phyloP scores from a whole-genome alignment of 2,329 filamentous ascomycete species.

The Talaromyces rugulosus region DNA sequence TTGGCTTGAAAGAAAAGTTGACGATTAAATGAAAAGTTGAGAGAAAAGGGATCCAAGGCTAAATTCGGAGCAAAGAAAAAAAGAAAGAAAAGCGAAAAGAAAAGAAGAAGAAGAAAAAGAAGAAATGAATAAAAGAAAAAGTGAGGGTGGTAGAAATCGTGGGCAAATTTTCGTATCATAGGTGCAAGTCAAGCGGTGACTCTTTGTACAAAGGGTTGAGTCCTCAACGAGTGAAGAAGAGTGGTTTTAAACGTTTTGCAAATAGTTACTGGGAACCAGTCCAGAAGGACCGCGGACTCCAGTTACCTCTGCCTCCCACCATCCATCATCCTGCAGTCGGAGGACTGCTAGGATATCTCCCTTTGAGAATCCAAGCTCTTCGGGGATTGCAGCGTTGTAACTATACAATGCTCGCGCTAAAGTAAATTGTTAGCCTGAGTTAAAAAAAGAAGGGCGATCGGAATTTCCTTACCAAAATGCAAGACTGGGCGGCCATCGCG shows the following conservation, averaged over 20 bases:
- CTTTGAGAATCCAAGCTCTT: conserved; percentile 89
- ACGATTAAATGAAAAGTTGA: background rate
- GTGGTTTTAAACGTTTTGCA: conserved; percentile 51
- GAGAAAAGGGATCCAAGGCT: background rate
- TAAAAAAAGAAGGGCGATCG: background rate
- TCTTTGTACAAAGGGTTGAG: background rate
- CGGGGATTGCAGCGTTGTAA: conserved; percentile 90
- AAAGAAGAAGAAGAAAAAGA: background rate
- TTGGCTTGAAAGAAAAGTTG: background rate
- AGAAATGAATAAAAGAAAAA: background rate
- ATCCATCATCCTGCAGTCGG: conserved; percentile 91
- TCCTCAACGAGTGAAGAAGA: background rate
- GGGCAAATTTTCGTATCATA: background rate
- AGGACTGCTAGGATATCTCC: conserved; percentile 86
- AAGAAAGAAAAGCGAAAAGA: background rate
- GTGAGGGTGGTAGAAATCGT: background rate
- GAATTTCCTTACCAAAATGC: conserved; percentile 75
- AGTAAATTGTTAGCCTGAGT: conserved; percentile 9
- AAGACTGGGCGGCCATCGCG: conserved; percentile 81
- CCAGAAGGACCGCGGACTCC: conserved; percentile 47
- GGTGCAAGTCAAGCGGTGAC: background rate
- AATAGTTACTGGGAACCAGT: conserved; percentile 64
- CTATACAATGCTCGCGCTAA: conserved; percentile 88
- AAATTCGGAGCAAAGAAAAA: background rate
- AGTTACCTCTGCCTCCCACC: conserved; percentile 97